phyloP scores from a whole-genome alignment of 208 protist species.

The Trypanosoma scelopori region DNA sequence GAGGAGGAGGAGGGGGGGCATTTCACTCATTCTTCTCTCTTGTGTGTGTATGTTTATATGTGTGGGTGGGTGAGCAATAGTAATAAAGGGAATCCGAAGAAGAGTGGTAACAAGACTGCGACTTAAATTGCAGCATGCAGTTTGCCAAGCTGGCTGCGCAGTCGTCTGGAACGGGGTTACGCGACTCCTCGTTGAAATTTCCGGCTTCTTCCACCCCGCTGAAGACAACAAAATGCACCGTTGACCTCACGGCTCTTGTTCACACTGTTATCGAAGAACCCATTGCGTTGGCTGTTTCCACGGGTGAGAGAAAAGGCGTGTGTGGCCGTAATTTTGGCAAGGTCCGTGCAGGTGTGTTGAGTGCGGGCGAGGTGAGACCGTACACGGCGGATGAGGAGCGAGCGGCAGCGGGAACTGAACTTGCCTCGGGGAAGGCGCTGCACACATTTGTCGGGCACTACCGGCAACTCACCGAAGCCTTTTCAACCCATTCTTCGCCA shows the following conservation, averaged over 20 bases:
- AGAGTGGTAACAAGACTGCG: no score
- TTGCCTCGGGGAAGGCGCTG: conserved; percentile 12
- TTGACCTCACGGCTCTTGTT: conserved; percentile 3
- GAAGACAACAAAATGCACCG: not conserved
- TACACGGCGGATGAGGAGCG: conserved; percentile 19
- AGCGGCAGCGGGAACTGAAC: conserved; percentile 7
- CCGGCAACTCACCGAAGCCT: not conserved
- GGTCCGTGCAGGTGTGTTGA: not conserved
- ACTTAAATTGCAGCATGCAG: not conserved
- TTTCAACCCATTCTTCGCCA: not conserved
- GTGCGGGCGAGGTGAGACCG: conserved; percentile 6
- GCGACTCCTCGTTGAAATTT: not conserved
- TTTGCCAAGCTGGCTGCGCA: not conserved
- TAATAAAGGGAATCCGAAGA: no score
- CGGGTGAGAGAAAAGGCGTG: not conserved
- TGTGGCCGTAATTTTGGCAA: not conserved
- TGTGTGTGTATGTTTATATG: no score
- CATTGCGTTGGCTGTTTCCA: conserved; percentile 5
- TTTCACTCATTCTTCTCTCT: no score
- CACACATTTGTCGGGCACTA: conserved; percentile 21
- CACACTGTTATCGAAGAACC: conserved; percentile 3
- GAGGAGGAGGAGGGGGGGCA: no score
- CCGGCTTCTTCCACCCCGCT: not conserved
- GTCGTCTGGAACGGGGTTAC: not conserved
- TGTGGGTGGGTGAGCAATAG: no score